Evolutionary conservation across 305 asterid species (phyloP).

Genomic region (Caryopteris hybrid): DNA sequence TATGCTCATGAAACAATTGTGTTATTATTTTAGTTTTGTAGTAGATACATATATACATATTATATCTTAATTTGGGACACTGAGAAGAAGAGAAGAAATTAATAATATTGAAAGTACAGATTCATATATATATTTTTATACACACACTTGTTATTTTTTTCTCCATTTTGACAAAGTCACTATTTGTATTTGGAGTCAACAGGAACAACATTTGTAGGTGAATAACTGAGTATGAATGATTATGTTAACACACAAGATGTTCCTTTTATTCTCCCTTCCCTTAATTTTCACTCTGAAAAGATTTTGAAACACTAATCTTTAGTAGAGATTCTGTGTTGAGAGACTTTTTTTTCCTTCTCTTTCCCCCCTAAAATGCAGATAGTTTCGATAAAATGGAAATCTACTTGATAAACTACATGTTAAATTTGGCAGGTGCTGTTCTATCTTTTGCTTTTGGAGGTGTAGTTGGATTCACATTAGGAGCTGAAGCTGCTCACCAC

Average conservation of each 20-base stretch:
- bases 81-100: background rate
- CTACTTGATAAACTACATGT: background rate
- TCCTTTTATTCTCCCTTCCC: background rate
- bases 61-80: background rate
- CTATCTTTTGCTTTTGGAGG: constrained; percentile 79
- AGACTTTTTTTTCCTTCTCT: no score
- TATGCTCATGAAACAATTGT: background rate
- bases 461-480: constrained; percentile 67
- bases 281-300: background rate
- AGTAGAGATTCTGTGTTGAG: no score
- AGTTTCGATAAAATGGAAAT: background rate
- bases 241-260: background rate
- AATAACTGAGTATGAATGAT: no score
- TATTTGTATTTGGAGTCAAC: no score
- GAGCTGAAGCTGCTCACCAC: constrained; percentile 80
- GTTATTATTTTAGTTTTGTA: no score
- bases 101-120: no score
- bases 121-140: no score
- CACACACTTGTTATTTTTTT: no score
- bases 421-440: constrained; percentile 51
- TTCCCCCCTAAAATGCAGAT: background rate
- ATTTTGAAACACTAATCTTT: background rate
- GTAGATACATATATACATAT: no score
- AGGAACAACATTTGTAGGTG: no score
- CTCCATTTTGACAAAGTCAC: no score